phyloP scores from a whole-genome alignment of 257 asterid species.

The Fraxinus quadrangulata region DNA sequence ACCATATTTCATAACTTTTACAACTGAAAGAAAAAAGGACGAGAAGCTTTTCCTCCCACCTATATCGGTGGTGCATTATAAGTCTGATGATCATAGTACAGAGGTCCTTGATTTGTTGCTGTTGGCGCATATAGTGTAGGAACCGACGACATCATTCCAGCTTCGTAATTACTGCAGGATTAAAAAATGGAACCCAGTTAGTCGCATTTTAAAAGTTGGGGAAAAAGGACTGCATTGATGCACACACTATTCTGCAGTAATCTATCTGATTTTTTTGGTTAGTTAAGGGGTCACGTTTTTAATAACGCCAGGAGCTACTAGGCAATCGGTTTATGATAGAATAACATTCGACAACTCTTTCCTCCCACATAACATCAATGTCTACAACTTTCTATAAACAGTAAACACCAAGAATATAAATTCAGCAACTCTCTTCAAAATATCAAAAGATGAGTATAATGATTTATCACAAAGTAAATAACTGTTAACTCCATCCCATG shows the following conservation, averaged over 20 bases:
- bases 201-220: background rate
- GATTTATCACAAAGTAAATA: too few relatives aligned
- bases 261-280: too few relatives aligned
- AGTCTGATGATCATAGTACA: slow-evolving; percentile 48
- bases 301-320: too few relatives aligned
- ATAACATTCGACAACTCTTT: too few relatives aligned
- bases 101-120: slow-evolving; percentile 41
- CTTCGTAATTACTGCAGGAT: slow-evolving; percentile 50
- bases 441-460: background rate
- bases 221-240: background rate
- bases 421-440: too few relatives aligned
- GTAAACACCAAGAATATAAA: too few relatives aligned
- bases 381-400: too few relatives aligned
- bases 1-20: background rate
- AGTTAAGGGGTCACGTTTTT: too few relatives aligned
- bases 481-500: too few relatives aligned
- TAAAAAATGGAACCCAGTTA: background rate
- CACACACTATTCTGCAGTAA: background rate
- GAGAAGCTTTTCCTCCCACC: slow-evolving; percentile 16
- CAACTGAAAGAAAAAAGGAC: background rate
- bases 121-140: slow-evolving; percentile 40
- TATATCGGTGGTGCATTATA: slow-evolving; percentile 50
- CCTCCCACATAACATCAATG: too few relatives aligned
- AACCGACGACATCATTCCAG: slow-evolving; percentile 38
- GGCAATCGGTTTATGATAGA: too few relatives aligned